These are phyloP conservation scores for Teratosphaeriaceae sp. DNA, from an alignment of 2,329 filamentous ascomycete genomes.

Conservation along the genomic window DNA sequence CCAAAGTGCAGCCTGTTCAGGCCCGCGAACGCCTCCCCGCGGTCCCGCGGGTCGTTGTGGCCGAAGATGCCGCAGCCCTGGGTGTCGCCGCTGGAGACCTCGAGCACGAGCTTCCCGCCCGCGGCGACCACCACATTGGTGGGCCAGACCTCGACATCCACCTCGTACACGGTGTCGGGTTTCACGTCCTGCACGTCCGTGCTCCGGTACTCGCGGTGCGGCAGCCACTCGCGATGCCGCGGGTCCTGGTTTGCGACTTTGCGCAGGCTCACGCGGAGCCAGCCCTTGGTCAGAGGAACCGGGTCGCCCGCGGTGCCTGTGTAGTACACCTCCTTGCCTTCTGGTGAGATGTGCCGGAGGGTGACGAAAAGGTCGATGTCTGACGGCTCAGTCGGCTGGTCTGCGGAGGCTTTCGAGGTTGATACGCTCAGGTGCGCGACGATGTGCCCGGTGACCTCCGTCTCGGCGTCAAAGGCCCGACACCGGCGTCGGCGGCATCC, in stretches of 20 bases:
- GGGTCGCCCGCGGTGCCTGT: slow-evolving; percentile 57
- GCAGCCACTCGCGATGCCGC: slow-evolving; percentile 17
- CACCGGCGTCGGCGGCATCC: background rate
- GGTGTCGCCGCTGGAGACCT: slow-evolving; percentile 3
- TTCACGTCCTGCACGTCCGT: slow-evolving; percentile 48
- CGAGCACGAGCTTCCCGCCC: background rate
- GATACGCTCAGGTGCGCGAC: slow-evolving; percentile 1
- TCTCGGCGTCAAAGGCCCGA: background rate
- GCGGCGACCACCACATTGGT: slow-evolving; percentile 27
- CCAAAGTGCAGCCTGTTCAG: slow-evolving; percentile 51
- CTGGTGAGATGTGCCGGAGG: slow-evolving; percentile 47
- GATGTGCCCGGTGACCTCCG: slow-evolving; percentile 1
- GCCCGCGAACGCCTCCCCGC: slow-evolving; percentile 39
- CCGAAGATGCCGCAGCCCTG: slow-evolving; percentile 1
- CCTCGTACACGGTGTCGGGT: slow-evolving; percentile 46
- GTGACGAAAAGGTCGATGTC: slow-evolving; percentile 58
- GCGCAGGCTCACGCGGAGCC: slow-evolving; percentile 52
- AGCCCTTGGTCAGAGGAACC: slow-evolving; percentile 54
- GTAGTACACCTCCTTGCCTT: slow-evolving; percentile 51
- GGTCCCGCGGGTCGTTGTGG: background rate
- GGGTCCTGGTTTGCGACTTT: slow-evolving; percentile 35
- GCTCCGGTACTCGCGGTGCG: slow-evolving; percentile 50
- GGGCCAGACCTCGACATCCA: slow-evolving; percentile 57
- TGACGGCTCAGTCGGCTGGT: background rate
- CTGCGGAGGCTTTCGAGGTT: background rate